Evolutionary conservation across 257 asterid genomes (phyloP).

Genomic region (Solanum chmielewskii): DNA sequence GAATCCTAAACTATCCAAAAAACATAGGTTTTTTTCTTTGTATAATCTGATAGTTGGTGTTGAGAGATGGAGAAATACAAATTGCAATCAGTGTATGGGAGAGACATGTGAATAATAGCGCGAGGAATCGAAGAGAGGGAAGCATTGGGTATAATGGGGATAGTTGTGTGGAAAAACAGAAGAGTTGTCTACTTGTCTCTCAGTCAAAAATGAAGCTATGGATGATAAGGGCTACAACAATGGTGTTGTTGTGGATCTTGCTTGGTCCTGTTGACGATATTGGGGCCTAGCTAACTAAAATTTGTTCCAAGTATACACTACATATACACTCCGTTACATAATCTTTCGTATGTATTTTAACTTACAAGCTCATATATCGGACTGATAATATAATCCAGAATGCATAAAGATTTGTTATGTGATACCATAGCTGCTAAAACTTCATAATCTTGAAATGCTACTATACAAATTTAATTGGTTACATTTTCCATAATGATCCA

Average conservation of each 20-base stretch:
- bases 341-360: background rate
- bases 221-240: conserved; percentile 33
- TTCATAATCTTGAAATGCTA: background rate
- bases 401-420: background rate
- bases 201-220: conserved; percentile 48
- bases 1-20: background rate
- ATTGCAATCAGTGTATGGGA: background rate
- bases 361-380: background rate
- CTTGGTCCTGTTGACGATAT: conserved; percentile 30
- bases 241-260: conserved; percentile 46
- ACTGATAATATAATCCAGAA: background rate
- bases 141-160: conserved; percentile 29
- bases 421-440: background rate
- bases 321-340: background rate
- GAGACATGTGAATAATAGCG: conserved; percentile 36
- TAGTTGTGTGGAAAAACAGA: conserved; percentile 58
- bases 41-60: background rate
- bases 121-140: conserved; percentile 24
- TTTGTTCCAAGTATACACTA: background rate
- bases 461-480: no score
- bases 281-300: conserved; percentile 26
- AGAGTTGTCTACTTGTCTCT: conserved; percentile 38
- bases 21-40: background rate
- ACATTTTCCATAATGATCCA: no score
- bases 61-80: background rate